Conservation (phyloP, 192 early-diverging fungal species). For the Backusella luteola region DNA sequence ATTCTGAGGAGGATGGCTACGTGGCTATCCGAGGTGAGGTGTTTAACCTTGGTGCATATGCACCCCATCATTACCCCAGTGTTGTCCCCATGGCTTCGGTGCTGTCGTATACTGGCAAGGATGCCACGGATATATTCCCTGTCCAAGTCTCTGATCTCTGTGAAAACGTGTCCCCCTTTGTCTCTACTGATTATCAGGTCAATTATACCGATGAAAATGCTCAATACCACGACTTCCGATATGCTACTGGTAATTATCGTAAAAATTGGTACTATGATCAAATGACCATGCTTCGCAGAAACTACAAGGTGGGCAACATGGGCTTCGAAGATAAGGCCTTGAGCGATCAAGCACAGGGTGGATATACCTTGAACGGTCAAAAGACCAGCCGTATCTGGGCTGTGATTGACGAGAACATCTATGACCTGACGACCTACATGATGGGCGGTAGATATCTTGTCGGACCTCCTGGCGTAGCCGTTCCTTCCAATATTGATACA, state of each 20-base stretch:
- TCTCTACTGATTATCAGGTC: slow-evolving; percentile 47
- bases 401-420: slow-evolving; percentile 68
- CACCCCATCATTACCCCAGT: slow-evolving; percentile 45
- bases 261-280: slow-evolving; percentile 69
- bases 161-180: slow-evolving; percentile 47
- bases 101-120: slow-evolving; percentile 57
- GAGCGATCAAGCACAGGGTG: slow-evolving; percentile 45
- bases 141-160: slow-evolving; percentile 68
- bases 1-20: slow-evolving; percentile 50
- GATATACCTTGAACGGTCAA: slow-evolving; percentile 26
- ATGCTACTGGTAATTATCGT: slow-evolving; percentile 54
- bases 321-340: slow-evolving; percentile 58
- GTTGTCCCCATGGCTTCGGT: slow-evolving; percentile 55
- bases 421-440: slow-evolving; percentile 70
- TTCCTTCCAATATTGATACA: slow-evolving; percentile 42
- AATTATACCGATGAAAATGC: slow-evolving; percentile 47
- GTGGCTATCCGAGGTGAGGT: slow-evolving; percentile 77
- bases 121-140: slow-evolving; percentile 67
- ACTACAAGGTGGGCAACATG: slow-evolving; percentile 65
- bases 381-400: slow-evolving; percentile 49
- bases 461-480: slow-evolving; percentile 39
- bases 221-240: slow-evolving; percentile 72
- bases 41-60: slow-evolving; percentile 70
- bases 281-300: slow-evolving; percentile 55
- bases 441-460: slow-evolving; percentile 44